Conservation (phyloP, 768 basidiomycete genomes). For the Auricularia sp. region DNA sequence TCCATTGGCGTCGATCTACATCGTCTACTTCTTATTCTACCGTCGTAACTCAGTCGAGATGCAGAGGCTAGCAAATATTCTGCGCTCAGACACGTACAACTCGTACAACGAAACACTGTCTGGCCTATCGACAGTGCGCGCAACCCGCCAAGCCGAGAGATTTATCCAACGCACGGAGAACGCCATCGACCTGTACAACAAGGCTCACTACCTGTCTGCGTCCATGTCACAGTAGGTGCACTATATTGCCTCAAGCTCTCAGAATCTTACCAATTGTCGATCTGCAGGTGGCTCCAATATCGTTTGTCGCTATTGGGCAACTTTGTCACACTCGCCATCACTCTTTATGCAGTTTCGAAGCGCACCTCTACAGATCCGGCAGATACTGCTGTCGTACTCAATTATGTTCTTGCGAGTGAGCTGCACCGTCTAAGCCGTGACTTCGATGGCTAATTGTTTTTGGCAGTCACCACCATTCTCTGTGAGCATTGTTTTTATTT, state of each 20-base stretch:
- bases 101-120: conserved; percentile 52
- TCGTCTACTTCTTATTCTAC: conserved; percentile 44
- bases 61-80: conserved; percentile 53
- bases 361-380: conserved; percentile 44
- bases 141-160: conserved; percentile 40
- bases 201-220: conserved; percentile 55
- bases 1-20: conserved; percentile 43
- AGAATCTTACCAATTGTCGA: no score
- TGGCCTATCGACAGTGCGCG: conserved; percentile 52
- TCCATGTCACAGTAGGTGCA: conserved; percentile 23
- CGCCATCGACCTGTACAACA: conserved; percentile 48
- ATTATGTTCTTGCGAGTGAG: conserved; percentile 30
- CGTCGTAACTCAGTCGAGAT: conserved; percentile 52
- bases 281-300: conserved; percentile 39
- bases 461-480: background rate
- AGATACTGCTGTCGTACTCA: conserved; percentile 53
- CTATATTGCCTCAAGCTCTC: no score
- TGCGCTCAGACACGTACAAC: conserved; percentile 47
- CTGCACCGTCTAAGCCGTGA: background rate
- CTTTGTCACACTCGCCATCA: conserved; percentile 55
- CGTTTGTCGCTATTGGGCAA: conserved; percentile 60
- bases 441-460: background rate
- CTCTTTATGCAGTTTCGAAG: conserved; percentile 55
- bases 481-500: background rate
- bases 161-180: conserved; percentile 41